Conservation (phyloP, 345 rosid genomes). For the Moringa oleifera region DNA sequence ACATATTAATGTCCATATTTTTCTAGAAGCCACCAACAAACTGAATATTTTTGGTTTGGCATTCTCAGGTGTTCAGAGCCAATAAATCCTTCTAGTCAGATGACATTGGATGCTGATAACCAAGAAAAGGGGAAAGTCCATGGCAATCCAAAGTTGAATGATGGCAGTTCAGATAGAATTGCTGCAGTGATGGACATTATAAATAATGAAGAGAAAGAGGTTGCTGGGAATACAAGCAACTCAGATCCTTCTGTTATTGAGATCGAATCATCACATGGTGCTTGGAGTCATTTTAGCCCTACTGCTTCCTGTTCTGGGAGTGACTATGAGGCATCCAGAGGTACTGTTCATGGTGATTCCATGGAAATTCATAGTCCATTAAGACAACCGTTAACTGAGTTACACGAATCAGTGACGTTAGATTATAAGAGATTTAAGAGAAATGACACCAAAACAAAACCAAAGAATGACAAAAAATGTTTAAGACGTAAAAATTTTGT, state of each 20-base stretch:
- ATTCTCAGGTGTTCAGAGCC: slow-evolving; percentile 23
- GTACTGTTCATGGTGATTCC: slow-evolving; percentile 21
- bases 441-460: slow-evolving; percentile 11
- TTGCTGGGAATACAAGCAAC: slow-evolving; percentile 17
- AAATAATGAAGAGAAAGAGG: slow-evolving; percentile 25
- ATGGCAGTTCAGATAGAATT: slow-evolving; percentile 19
- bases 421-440: slow-evolving; percentile 23
- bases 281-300: slow-evolving; percentile 32
- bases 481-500: slow-evolving; percentile 18
- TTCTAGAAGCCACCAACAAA: not conserved
- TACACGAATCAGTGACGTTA: slow-evolving; percentile 21
- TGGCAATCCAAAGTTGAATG: slow-evolving; percentile 18
- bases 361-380: slow-evolving; percentile 21
- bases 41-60: slow-evolving; percentile 13
- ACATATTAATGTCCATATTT: not conserved
- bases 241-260: slow-evolving; percentile 27
- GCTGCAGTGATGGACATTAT: slow-evolving; percentile 25
- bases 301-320: slow-evolving; percentile 40
- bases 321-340: slow-evolving; percentile 33
- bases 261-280: slow-evolving; percentile 39
- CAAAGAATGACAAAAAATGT: slow-evolving; percentile 18
- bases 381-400: slow-evolving; percentile 17
- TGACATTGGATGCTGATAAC: slow-evolving; percentile 12
- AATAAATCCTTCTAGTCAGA: slow-evolving; percentile 16
- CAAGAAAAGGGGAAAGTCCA: slow-evolving; percentile 14